These are phyloP conservation scores for Xerocomellus dryophilus DNA, from an alignment of 768 basidiomycete genomes.

Conservation along the genomic window DNA sequence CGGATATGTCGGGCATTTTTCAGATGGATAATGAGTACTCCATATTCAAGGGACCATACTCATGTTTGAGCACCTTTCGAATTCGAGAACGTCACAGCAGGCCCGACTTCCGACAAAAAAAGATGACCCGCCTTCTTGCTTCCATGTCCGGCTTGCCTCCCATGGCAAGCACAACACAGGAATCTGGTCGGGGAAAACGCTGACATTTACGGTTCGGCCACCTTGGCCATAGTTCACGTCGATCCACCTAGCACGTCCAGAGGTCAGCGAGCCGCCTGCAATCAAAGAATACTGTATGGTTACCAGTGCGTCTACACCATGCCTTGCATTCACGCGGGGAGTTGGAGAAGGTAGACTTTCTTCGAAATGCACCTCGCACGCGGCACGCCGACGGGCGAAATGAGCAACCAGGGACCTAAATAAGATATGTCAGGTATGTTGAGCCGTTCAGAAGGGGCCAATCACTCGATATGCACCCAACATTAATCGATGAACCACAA, in stretches of 20 bases:
- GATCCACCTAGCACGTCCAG: too few relatives aligned
- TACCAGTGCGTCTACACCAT: too few relatives aligned
- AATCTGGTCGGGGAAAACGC: conserved; percentile 28
- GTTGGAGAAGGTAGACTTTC: not conserved
- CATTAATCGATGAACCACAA: conserved; percentile 35
- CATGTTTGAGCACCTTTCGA: not conserved
- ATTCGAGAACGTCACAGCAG: not conserved
- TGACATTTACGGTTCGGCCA: not conserved
- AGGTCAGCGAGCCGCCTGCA: too few relatives aligned
- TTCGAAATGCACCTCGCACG: conserved; percentile 24
- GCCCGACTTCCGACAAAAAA: not conserved
- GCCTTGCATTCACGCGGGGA: conserved; percentile 7
- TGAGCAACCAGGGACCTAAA: conserved; percentile 31
- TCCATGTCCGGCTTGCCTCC: conserved; percentile 31
- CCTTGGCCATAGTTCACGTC: too few relatives aligned
- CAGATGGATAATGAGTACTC: too few relatives aligned
- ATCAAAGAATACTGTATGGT: too few relatives aligned
- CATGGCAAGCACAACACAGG: conserved; percentile 36
- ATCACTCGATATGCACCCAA: conserved; percentile 19
- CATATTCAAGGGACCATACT: not conserved
- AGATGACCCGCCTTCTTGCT: too few relatives aligned
- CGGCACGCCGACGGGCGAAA: conserved; percentile 35
- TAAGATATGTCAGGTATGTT: not conserved
- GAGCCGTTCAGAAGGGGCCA: not conserved
- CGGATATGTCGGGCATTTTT: not conserved